Evolutionary conservation across 306 rosid genomes (phyloP).

Genomic region (Gastrolobium villosum): DNA sequence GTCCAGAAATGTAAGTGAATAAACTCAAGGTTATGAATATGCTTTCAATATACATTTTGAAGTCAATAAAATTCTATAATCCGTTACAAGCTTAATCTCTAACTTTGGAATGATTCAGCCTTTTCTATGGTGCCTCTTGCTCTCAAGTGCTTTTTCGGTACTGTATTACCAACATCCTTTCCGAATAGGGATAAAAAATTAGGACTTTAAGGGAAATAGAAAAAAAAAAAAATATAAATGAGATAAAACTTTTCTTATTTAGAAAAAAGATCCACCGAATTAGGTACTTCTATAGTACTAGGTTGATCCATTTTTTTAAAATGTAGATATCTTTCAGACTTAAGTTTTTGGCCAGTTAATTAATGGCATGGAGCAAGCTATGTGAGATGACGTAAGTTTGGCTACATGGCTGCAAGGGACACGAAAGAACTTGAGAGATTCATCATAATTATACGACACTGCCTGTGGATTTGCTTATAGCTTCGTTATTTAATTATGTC

Average conservation of each 20-base stretch:
- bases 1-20: constrained; percentile 13
- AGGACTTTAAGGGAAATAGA: no score
- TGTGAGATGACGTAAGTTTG: background rate
- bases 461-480: background rate
- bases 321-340: background rate
- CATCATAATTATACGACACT: background rate
- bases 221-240: no score
- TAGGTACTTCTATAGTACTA: no score
- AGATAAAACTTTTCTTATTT: no score
- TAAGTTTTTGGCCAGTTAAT: background rate
- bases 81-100: constrained; percentile 8
- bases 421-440: background rate
- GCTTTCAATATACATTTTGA: constrained; percentile 19
- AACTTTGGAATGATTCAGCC: background rate
- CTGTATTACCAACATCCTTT: no score
- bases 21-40: constrained; percentile 27
- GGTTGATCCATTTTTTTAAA: background rate
- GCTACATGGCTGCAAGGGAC: constrained; percentile 7
- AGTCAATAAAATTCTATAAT: constrained; percentile 3
- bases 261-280: no score
- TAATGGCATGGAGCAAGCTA: background rate
- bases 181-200: no score
- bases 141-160: background rate
- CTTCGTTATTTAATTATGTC: background rate
- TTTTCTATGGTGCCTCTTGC: background rate